Evolutionary conservation across 208 protist genomes (phyloP).

Genomic region (Endotrypanum monterogeii): DNA sequence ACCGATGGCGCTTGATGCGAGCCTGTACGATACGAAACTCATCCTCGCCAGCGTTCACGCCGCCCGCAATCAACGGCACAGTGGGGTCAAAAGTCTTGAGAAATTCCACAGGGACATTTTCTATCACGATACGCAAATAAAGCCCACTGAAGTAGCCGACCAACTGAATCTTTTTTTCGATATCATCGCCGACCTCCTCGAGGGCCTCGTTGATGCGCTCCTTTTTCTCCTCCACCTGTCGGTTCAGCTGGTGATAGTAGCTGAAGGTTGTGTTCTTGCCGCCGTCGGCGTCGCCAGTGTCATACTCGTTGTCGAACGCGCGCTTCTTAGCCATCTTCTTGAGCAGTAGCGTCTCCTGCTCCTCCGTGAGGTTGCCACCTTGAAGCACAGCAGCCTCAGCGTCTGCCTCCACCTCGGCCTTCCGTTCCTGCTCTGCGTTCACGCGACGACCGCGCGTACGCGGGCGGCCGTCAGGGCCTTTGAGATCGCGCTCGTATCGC

Average conservation of each 20-base stretch:
- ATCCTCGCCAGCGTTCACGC: constrained; percentile 95
- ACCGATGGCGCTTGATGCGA: constrained; percentile 98
- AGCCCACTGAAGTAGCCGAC: constrained; percentile 94
- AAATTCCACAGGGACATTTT: constrained; percentile 96
- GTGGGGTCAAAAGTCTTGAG: constrained; percentile 88
- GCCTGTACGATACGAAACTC: constrained; percentile 94
- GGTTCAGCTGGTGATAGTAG: constrained; percentile 78
- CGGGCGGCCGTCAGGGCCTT: constrained; percentile 16
- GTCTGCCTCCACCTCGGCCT: constrained; percentile 43
- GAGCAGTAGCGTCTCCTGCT: constrained; percentile 78
- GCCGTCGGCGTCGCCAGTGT: constrained; percentile 45
- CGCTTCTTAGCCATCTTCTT: constrained; percentile 93
- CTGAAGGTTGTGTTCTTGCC: constrained; percentile 78
- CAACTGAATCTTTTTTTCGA: constrained; percentile 85
- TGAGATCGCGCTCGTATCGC: constrained; percentile 17
- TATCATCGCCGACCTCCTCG: constrained; percentile 79
- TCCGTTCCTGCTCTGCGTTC: constrained; percentile 25
- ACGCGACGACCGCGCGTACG: constrained; percentile 15
- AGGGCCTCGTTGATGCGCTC: constrained; percentile 77
- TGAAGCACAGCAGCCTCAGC: constrained; percentile 44
- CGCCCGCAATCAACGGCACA: constrained; percentile 94
- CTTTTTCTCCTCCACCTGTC: constrained; percentile 87
- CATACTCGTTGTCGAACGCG: constrained; percentile 85
- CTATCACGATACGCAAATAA: constrained; percentile 97
- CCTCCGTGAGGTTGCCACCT: constrained; percentile 60